phyloP scores from a whole-genome alignment of 1,284 basidiomycete species.

The Abortiporus biennis region DNA sequence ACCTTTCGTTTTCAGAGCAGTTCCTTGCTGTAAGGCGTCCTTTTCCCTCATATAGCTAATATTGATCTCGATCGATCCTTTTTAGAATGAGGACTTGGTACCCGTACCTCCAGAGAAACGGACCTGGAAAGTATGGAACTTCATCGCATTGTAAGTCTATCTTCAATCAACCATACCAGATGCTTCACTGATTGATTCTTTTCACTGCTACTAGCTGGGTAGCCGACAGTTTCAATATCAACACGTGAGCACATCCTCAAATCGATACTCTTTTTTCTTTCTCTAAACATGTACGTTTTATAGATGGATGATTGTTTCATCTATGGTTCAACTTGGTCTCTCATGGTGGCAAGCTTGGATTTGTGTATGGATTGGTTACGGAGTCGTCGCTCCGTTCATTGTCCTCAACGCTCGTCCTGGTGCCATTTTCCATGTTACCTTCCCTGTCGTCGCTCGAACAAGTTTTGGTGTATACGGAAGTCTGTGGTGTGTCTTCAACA shows the following conservation, averaged over 20 bases:
- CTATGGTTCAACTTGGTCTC: constrained; percentile 70
- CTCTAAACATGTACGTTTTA: constrained; percentile 7
- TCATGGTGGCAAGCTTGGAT: constrained; percentile 85
- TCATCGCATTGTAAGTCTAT: constrained; percentile 51
- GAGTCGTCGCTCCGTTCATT: constrained; percentile 67
- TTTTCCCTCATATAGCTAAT: constrained; percentile 14
- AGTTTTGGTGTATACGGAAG: constrained; percentile 82
- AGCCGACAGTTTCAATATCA: constrained; percentile 77
- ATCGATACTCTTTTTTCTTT: constrained; percentile 1
- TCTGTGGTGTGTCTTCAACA: constrained; percentile 79
- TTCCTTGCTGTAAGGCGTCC: constrained; percentile 20
- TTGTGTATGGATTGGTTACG: constrained; percentile 75
- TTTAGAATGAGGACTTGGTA: constrained; percentile 57
- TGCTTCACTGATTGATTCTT: background rate
- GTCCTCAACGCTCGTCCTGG: constrained; percentile 79
- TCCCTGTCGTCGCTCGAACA: constrained; percentile 72
- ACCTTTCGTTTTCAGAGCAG: constrained; percentile 21
- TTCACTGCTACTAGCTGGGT: constrained; percentile 55
- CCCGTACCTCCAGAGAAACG: constrained; percentile 54
- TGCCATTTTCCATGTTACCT: constrained; percentile 75
- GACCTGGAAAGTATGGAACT: constrained; percentile 59
- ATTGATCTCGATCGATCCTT: constrained; percentile 1
- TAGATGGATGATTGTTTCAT: constrained; percentile 72
- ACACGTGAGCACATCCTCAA: constrained; percentile 50
- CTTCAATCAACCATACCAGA: background rate